Conservation (phyloP, 2,329 filamentous ascomycete genomes). For the Leptographium flavum region DNA sequence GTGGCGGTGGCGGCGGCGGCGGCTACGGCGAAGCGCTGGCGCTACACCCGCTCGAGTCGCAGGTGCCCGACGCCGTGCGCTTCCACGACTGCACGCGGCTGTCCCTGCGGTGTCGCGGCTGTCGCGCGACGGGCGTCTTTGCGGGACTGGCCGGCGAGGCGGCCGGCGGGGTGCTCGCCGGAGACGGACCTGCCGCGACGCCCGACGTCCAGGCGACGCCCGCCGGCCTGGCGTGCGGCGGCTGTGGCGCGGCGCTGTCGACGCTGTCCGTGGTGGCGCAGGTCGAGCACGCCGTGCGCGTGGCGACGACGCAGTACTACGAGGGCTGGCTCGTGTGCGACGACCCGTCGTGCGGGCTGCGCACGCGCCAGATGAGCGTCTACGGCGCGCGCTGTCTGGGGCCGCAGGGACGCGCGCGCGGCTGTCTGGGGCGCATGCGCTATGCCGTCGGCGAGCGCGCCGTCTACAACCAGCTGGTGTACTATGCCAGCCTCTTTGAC, state of each 20-base stretch:
- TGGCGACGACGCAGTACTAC: slow-evolving; percentile 73
- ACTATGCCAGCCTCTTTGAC: slow-evolving; percentile 75
- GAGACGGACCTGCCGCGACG: background rate
- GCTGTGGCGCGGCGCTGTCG: slow-evolving; percentile 50
- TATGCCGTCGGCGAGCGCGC: slow-evolving; percentile 82
- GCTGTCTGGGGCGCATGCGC: slow-evolving; percentile 75
- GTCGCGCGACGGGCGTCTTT: slow-evolving; percentile 58
- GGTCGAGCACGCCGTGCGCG: slow-evolving; percentile 69
- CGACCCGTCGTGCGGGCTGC: slow-evolving; percentile 71
- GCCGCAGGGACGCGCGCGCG: slow-evolving; percentile 67
- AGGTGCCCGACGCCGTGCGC: slow-evolving; percentile 80
- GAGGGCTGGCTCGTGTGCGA: slow-evolving; percentile 85
- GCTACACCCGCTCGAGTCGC: slow-evolving; percentile 84
- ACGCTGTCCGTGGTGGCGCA: slow-evolving; percentile 72
- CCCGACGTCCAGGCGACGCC: slow-evolving; percentile 30
- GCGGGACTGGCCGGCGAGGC: slow-evolving; percentile 52
- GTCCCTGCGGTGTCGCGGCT: slow-evolving; percentile 65
- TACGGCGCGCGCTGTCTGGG: slow-evolving; percentile 85
- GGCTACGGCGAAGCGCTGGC: slow-evolving; percentile 30
- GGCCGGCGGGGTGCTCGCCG: background rate
- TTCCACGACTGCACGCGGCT: slow-evolving; percentile 73
- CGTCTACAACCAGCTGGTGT: slow-evolving; percentile 89
- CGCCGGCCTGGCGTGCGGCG: slow-evolving; percentile 59
- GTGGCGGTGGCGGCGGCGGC: slow-evolving; percentile 34
- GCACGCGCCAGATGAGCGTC: slow-evolving; percentile 84